phyloP scores from a whole-genome alignment of 192 early-diverging fungal genomes.

The Backusella parvicylindrica region DNA sequence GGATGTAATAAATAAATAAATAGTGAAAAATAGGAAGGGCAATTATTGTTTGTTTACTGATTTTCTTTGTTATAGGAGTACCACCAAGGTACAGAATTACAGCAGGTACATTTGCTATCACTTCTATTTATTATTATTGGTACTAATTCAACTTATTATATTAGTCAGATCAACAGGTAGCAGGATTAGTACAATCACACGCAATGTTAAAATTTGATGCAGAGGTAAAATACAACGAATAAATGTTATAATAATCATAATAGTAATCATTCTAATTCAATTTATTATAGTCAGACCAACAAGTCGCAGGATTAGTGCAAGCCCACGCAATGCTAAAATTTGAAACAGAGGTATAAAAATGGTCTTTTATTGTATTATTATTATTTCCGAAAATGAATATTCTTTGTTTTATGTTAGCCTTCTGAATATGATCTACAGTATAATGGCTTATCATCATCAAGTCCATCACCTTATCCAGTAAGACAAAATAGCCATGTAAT shows the following conservation, averaged over 20 bases:
- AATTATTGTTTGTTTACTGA: background rate
- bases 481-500: background rate
- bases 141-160: no score
- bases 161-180: background rate
- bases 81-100: background rate
- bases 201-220: background rate
- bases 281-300: background rate
- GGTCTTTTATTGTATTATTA: no score
- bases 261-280: no score
- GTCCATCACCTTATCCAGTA: slow-evolving; percentile 8
- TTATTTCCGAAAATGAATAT: background rate
- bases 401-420: background rate
- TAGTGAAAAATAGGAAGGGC: background rate
- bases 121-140: background rate
- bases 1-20: background rate
- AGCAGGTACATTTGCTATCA: slow-evolving; percentile 4
- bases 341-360: background rate
- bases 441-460: background rate
- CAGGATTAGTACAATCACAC: background rate
- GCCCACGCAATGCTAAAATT: background rate
- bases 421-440: background rate
- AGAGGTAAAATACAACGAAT: background rate
- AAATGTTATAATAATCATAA: no score
- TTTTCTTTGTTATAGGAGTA: background rate
- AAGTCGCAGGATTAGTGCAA: slow-evolving; percentile 5